Base-by-base conservation (phyloP, 2,329 filamentous ascomycete genomes). In the Verticillium nubilum region DNA sequence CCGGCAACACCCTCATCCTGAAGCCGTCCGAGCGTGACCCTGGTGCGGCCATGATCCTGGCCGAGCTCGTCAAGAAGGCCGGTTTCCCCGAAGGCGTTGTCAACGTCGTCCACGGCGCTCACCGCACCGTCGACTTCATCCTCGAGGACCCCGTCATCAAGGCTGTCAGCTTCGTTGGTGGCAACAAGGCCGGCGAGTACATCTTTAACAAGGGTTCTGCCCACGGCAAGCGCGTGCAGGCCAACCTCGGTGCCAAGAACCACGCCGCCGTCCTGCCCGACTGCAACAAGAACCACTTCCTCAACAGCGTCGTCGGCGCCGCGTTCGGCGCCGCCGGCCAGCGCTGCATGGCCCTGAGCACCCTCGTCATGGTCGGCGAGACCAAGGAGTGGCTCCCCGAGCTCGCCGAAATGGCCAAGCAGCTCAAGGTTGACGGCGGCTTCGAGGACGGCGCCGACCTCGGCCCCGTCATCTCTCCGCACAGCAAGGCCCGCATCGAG, bases 11-110 rank as follows among this genome's bases (percentile, higher is more conserved):
- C 15, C 80, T 92, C 60, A 85, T 96, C 66, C 80, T 96, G 67
- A 96, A 96, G 82, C 91, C 91, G 10, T 94, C 91, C 1, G 91
- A 96, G 78, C 86, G 91, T 60, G 91, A 94, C 68, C 91, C 91
- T 9, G 91, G 91, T 62, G 90, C 90, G 10, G 86, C 88, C 68
- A 92, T 95, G 88, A 94, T 95, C 69, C 81, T 95, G 31, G 90
- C 89, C 15, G 90, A 94, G 76, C 83, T 95, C 47, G 87, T 86
- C 56, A 81, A 88, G 71, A 87, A 93, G 79, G 91, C 91, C 57
- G 91, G 91, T 55, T 92, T 94, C 78, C 91, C 91, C 52, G 81
- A 87, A 3, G 91, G 91, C 68, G 91, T 95, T 37, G 80, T 96
- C 67, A 96, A 94, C 76, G 81, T 96, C 60, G 83, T 96, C 59